Evolutionary conservation across 495 filamentous ascomycete genomes (phyloP).

Genomic region (Rhizodiscina lignyota): DNA sequence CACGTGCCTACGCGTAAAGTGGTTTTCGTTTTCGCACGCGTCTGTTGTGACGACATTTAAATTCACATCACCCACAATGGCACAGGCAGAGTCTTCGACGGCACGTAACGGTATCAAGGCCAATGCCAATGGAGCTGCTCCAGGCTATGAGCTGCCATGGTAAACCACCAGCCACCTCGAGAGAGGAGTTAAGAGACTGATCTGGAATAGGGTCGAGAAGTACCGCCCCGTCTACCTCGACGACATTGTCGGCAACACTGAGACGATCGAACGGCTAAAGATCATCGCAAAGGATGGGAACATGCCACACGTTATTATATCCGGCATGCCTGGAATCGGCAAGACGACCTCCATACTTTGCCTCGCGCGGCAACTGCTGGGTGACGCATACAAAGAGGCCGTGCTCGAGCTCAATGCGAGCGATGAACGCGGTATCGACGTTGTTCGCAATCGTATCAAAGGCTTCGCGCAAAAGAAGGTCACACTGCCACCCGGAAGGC

Average conservation of each 20-base stretch:
- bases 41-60: too few species aligned
- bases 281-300: conserved; percentile 99
- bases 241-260: conserved; percentile 93
- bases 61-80: conserved; percentile 11
- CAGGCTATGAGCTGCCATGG: conserved; percentile 83
- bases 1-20: too few species aligned
- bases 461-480: conserved; percentile 99
- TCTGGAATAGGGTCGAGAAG: conserved; percentile 73
- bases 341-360: conserved; percentile 96
- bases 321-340: conserved; percentile 96
- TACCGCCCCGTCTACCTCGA: conserved; percentile 89
- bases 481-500: conserved; percentile 73
- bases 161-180: conserved; percentile 22
- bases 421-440: conserved; percentile 97
- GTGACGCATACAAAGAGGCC: conserved; percentile 92
- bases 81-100: conserved; percentile 60
- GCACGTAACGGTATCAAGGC: conserved; percentile 49
- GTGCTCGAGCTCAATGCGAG: conserved; percentile 92
- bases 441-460: conserved; percentile 97
- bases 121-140: conserved; percentile 34
- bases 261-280: conserved; percentile 93
- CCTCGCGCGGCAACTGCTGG: conserved; percentile 79
- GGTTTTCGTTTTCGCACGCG: too few species aligned
- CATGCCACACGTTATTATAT: conserved; percentile 98
- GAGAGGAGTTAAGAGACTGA: conserved; percentile 6